These are phyloP conservation scores for Rhizopogon sp. DNA, from an alignment of 768 basidiomycete genomes.

Conservation along the genomic window DNA sequence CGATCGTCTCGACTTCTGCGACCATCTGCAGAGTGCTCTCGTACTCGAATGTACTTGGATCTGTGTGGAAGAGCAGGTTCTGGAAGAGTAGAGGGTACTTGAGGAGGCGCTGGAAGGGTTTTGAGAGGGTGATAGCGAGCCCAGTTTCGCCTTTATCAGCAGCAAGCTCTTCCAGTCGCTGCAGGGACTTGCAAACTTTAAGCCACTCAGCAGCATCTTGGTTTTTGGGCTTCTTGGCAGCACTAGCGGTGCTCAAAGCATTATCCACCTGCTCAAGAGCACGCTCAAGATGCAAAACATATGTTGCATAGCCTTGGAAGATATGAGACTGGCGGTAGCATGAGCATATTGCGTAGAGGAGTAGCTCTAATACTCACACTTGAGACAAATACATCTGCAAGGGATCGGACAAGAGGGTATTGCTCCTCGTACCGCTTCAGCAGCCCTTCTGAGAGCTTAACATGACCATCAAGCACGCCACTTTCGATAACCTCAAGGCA, in stretches of 20 bases:
- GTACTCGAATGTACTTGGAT: slow-evolving; percentile 96
- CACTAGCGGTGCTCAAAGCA: slow-evolving; percentile 55
- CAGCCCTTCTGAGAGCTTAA: slow-evolving; percentile 77
- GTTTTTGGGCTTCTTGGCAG: slow-evolving; percentile 75
- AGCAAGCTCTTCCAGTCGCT: slow-evolving; percentile 75
- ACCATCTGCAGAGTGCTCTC: slow-evolving; percentile 96
- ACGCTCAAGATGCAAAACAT: slow-evolving; percentile 90
- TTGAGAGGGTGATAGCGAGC: slow-evolving; percentile 90
- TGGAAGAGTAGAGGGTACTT: slow-evolving; percentile 98
- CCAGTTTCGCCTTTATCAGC: slow-evolving; percentile 89
- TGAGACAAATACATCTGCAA: slow-evolving; percentile 94
- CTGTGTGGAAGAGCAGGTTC: slow-evolving; percentile 93
- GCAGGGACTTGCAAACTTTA: slow-evolving; percentile 68
- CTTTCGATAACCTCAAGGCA: slow-evolving; percentile 85
- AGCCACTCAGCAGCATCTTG: slow-evolving; percentile 77
- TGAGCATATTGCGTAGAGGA: slow-evolving; percentile 1
- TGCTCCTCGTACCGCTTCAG: slow-evolving; percentile 93
- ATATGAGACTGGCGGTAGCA: slow-evolving; percentile 70
- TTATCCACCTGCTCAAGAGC: slow-evolving; percentile 86
- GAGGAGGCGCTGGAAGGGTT: slow-evolving; percentile 93
- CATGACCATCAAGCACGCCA: slow-evolving; percentile 87
- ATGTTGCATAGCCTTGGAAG: slow-evolving; percentile 89
- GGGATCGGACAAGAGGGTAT: slow-evolving; percentile 85
- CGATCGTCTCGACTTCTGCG: slow-evolving; percentile 93
- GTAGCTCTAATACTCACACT: slow-evolving; percentile 55